Base-by-base conservation (phyloP, 352 stramenopile genomes). In the Globisporangium okanoganense region DNA sequence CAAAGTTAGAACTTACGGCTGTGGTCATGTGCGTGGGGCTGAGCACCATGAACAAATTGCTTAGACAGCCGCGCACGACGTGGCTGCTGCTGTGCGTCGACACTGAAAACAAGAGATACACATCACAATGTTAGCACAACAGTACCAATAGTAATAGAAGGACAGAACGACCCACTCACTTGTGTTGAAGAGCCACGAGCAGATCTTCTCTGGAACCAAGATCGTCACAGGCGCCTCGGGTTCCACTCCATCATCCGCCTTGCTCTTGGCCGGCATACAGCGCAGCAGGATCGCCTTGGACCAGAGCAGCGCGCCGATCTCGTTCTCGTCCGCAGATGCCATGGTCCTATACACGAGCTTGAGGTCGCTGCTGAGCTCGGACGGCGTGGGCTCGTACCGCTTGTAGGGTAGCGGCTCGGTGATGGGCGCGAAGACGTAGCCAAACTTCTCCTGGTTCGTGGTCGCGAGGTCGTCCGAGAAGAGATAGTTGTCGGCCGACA, bases 401-500 rank as follows among this genome's bases (percentile, higher is more conserved):
- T 64, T 72, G 51, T 76, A 89, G 31, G 64, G 56, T 36, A 92
- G 65, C 12, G 82, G 74, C 74, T 88, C 76, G 7, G 73, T 83
- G 18, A 94, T 91, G 5, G 85, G 78, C 56, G 72, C 78, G 60
- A 94, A 94, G 20, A 94, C 82, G 61, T 91, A 94, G 51, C 81
- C 85, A 55, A 92, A 94, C 60, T 87, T 84, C 58, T 93, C 85
- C 33, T 88, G 71, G 43, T 61, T 75, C 8, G 72, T 59, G 3
- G 20, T 47, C 31, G 61, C 58, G 29, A 76, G 31, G 2, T 82
- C 74, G 45, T 70, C 69, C 16, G 71, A 62, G 49, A 91, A 91
- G 4, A 89, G 56, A 51, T 88, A 61, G 56, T 58, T 84, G 62
- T 91, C 82, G 10, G 76, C 79, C 35, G 73, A 78, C 13, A 92